A percentile compares a stretch with the other conserved stretches of the same genome.
Conservation (phyloP, 805 yeast species). For the Candida piceae region DNA sequence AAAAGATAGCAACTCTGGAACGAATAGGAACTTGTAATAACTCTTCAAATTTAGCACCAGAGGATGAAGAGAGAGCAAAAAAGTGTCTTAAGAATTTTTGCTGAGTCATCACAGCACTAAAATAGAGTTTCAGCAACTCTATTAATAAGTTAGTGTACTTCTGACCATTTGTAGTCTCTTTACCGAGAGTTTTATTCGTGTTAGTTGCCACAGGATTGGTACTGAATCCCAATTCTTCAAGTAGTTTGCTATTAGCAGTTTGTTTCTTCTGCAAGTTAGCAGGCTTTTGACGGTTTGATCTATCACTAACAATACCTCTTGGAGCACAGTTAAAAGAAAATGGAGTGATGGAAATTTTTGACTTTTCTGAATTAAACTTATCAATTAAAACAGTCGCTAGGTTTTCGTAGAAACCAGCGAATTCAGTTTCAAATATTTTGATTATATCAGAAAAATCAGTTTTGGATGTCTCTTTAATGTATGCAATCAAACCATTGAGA, state of each 20-base stretch:
- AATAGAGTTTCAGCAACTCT: conserved; percentile 9
- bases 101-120: conserved; percentile 28
- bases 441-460: conserved; percentile 41
- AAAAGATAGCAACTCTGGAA: conserved; percentile 18
- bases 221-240: conserved; percentile 24
- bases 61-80: conserved; percentile 40
- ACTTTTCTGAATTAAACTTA: conserved; percentile 10
- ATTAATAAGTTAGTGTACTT: conserved; percentile 4
- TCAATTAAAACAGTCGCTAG: conserved; percentile 19
- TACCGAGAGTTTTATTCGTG: neutral
- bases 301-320: conserved; percentile 14
- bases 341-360: neutral
- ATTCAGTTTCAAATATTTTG: conserved; percentile 31
- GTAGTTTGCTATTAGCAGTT: conserved; percentile 16
- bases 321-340: conserved; percentile 22
- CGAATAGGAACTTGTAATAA: conserved; percentile 32
- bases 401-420: conserved; percentile 25
- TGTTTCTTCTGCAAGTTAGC: conserved; percentile 6
- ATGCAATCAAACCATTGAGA: conserved; percentile 46
- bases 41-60: conserved; percentile 33
- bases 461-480: conserved; percentile 53
- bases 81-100: conserved; percentile 44
- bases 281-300: conserved; percentile 6
- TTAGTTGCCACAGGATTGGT: neutral
- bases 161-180: conserved; percentile 1